phyloP scores from a whole-genome alignment of 345 rosid species.

The Rhizophora mangle region DNA sequence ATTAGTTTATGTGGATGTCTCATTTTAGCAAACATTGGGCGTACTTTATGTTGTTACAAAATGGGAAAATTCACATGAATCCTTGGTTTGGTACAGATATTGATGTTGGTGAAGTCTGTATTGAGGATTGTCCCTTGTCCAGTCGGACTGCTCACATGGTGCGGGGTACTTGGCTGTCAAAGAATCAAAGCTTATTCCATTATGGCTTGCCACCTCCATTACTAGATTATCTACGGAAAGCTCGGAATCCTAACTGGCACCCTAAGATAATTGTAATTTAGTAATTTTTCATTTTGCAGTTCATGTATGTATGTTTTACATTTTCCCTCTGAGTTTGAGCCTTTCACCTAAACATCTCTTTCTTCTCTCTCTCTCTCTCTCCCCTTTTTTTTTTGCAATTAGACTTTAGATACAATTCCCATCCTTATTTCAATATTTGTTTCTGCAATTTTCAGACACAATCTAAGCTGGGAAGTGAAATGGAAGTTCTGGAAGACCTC shows the following conservation, averaged over 20 bases:
- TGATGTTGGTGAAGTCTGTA: conserved; percentile 39
- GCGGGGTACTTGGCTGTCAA: conserved; percentile 88
- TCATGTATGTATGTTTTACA: conserved; percentile 7
- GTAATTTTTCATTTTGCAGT: conserved; percentile 22
- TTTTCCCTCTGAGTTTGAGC: neutral
- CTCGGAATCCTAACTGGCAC: conserved; percentile 24
- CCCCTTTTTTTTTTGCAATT: neutral
- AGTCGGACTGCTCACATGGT: conserved; percentile 77
- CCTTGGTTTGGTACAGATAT: conserved; percentile 54
- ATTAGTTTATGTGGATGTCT: no score
- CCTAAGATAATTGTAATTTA: conserved; percentile 37
- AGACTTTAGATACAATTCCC: neutral
- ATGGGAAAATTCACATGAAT: conserved; percentile 4
- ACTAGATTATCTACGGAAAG: conserved; percentile 56
- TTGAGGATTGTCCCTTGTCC: conserved; percentile 32
- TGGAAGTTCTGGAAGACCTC: conserved; percentile 61
- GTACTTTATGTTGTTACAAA: neutral
- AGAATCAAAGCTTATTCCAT: conserved; percentile 56
- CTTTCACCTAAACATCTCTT: neutral
- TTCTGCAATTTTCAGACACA: conserved; percentile 35
- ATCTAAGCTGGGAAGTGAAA: conserved; percentile 53
- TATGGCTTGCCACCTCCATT: conserved; percentile 83
- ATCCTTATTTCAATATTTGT: conserved; percentile 3
- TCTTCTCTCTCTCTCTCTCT: no score
- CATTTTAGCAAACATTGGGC: neutral